phyloP scores from a whole-genome alignment of 192 early-diverging fungal species.

The Geranomyces michiganensis region DNA sequence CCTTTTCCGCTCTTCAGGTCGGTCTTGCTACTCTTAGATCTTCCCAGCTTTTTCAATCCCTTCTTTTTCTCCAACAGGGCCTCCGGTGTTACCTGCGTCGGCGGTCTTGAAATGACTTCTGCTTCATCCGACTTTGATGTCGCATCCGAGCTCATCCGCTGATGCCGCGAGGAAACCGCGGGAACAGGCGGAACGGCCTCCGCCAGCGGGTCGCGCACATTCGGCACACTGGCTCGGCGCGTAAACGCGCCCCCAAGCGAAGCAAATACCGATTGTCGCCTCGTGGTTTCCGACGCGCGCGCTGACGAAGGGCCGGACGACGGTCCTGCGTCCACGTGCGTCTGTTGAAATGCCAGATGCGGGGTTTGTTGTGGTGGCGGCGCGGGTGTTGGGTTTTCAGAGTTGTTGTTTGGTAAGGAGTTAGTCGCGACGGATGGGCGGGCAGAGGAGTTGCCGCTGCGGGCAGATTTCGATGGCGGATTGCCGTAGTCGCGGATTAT shows the following conservation, averaged over 20 bases:
- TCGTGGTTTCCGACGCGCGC: background rate
- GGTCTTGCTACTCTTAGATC: conserved; percentile 9
- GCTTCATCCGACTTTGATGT: background rate
- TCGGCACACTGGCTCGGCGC: conserved; percentile 3
- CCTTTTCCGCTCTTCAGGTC: background rate
- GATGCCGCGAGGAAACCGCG: background rate
- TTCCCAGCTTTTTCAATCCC: conserved; percentile 14
- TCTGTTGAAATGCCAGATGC: no score
- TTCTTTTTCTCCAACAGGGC: conserved; percentile 5
- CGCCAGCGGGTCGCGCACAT: background rate
- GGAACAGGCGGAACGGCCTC: background rate
- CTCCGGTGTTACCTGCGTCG: background rate
- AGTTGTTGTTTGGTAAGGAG: background rate
- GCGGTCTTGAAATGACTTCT: background rate
- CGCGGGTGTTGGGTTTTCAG: background rate
- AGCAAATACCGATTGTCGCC: conserved; percentile 1
- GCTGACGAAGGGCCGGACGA: background rate
- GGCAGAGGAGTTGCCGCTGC: background rate
- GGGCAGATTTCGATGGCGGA: conserved; percentile 3
- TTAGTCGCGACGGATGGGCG: background rate
- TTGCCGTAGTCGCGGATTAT: conserved; percentile 36
- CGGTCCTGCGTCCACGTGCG: background rate
- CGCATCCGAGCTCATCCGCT: background rate
- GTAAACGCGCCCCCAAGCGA: conserved; percentile 4
- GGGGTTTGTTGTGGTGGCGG: background rate